phyloP scores from a whole-genome alignment of 2,329 filamentous ascomycete genomes.

The Hymenoscyphus repandus region DNA sequence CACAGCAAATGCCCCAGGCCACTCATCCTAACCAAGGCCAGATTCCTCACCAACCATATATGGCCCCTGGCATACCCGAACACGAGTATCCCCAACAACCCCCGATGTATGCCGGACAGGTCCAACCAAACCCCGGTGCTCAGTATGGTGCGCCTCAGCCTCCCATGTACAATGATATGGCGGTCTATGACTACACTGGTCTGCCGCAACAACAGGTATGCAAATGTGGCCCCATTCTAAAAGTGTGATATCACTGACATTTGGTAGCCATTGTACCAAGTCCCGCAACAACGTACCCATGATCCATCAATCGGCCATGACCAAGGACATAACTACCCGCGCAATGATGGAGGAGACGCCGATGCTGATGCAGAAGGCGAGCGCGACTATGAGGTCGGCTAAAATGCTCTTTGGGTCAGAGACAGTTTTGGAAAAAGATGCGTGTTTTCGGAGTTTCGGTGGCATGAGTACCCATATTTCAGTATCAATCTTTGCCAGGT shows the following conservation, averaged over 20 bases:
- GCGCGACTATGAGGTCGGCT: constrained; percentile 37
- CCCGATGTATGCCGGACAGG: constrained; percentile 76
- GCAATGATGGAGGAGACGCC: constrained; percentile 37
- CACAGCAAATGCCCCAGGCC: constrained; percentile 40
- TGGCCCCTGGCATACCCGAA: constrained; percentile 63
- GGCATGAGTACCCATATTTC: background rate
- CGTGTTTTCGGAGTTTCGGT: constrained; percentile 1
- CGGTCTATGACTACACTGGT: constrained; percentile 77
- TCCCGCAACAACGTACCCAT: constrained; percentile 33
- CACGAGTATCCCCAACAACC: constrained; percentile 76
- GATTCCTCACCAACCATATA: constrained; percentile 50
- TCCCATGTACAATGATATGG: constrained; percentile 75
- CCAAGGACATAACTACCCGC: constrained; percentile 32
- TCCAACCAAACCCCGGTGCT: constrained; percentile 65
- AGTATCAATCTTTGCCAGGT: constrained; percentile 1
- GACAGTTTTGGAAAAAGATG: background rate
- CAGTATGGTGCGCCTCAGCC: constrained; percentile 71
- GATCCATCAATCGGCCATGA: constrained; percentile 35
- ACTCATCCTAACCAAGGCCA: constrained; percentile 15
- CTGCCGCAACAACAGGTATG: constrained; percentile 81
- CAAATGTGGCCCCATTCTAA: background rate
- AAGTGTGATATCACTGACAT: constrained; percentile 3
- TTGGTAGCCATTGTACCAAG: constrained; percentile 37
- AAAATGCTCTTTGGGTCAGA: constrained; percentile 4
- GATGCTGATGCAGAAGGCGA: constrained; percentile 41